phyloP scores from a whole-genome alignment of 352 stramenopile species.

The Phytopythium delawarense region DNA sequence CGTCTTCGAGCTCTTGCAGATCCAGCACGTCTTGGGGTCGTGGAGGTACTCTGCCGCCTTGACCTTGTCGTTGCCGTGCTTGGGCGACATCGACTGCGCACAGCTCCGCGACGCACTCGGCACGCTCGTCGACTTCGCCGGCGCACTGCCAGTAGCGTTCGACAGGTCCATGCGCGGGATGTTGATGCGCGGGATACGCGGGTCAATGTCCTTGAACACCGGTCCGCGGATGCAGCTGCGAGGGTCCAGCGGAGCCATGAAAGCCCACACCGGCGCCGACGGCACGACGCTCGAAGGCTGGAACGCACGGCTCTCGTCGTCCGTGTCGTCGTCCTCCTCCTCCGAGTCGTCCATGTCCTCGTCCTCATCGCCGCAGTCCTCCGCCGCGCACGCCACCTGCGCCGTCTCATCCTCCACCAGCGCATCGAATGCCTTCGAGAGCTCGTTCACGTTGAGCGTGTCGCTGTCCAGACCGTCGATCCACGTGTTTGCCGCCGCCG shows the following conservation, averaged over 20 bases:
- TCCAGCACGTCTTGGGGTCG: constrained; percentile 77
- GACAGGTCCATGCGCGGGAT: constrained; percentile 74
- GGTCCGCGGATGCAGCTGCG: constrained; percentile 70
- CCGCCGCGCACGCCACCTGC: constrained; percentile 14
- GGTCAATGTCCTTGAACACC: constrained; percentile 77
- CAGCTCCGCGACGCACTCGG: constrained; percentile 7
- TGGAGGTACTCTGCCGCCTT: constrained; percentile 47
- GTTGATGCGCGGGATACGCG: constrained; percentile 59
- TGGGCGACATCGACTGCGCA: constrained; percentile 39
- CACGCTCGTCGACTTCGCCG: constrained; percentile 14
- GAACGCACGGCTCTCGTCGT: constrained; percentile 16
- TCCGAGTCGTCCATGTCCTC: constrained; percentile 36
- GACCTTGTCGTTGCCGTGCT: constrained; percentile 43
- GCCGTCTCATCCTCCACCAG: constrained; percentile 41
- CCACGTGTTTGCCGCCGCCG: constrained; percentile 32
- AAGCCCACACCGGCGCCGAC: constrained; percentile 45
- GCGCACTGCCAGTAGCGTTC: constrained; percentile 20
- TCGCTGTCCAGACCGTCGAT: constrained; percentile 66
- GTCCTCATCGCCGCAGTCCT: constrained; percentile 33
- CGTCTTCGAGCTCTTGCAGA: constrained; percentile 85
- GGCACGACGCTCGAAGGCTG: constrained; percentile 39
- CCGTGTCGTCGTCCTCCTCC: constrained; percentile 23
- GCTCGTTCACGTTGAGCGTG: constrained; percentile 66
- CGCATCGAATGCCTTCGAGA: constrained; percentile 63
- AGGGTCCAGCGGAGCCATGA: constrained; percentile 61